Percentiles rank a stretch among this genome's conserved stretches.
Conservation (phyloP, 2,329 filamentous ascomycete genomes). For the Diplodia seriata region DNA sequence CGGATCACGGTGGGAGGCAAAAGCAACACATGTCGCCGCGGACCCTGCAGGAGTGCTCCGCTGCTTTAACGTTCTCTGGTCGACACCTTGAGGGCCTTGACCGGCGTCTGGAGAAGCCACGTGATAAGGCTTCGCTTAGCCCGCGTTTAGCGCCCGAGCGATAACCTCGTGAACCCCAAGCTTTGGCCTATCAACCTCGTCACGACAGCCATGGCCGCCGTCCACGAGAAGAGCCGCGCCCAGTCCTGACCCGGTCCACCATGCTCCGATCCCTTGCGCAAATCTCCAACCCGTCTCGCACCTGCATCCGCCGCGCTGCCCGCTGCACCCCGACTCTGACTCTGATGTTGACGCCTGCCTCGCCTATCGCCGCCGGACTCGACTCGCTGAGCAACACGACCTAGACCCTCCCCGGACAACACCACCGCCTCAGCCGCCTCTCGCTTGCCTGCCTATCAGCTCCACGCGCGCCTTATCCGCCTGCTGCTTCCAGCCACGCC, state of each 20-base stretch:
- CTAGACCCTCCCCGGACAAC: constrained; percentile 14
- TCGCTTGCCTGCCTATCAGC: constrained; percentile 28
- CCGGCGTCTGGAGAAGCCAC: background rate
- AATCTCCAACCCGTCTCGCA: background rate
- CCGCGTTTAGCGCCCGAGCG: constrained; percentile 25
- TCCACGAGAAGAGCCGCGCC: constrained; percentile 7
- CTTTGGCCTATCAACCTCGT: constrained; percentile 25
- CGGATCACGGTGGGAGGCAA: too few species aligned
- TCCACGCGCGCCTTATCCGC: background rate
- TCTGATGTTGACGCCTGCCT: constrained; percentile 25
- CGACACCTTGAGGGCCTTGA: constrained; percentile 12
- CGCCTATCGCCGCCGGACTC: constrained; percentile 23
- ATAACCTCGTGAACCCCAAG: constrained; percentile 14
- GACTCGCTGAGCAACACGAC: constrained; percentile 13
- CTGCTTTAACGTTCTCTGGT: background rate
- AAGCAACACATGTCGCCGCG: background rate
- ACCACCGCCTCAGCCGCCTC: constrained; percentile 25
- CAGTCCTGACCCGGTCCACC: constrained; percentile 23
- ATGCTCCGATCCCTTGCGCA: constrained; percentile 20
- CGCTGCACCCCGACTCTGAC: constrained; percentile 9
- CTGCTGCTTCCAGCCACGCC: constrained; percentile 3
- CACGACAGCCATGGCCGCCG: constrained; percentile 21
- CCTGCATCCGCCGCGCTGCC: constrained; percentile 5
- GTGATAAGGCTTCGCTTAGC: constrained; percentile 7
- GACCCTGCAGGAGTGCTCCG: background rate